phyloP scores from a whole-genome alignment of 371 early-diverging fungal species.

The Mortierella sp. region DNA sequence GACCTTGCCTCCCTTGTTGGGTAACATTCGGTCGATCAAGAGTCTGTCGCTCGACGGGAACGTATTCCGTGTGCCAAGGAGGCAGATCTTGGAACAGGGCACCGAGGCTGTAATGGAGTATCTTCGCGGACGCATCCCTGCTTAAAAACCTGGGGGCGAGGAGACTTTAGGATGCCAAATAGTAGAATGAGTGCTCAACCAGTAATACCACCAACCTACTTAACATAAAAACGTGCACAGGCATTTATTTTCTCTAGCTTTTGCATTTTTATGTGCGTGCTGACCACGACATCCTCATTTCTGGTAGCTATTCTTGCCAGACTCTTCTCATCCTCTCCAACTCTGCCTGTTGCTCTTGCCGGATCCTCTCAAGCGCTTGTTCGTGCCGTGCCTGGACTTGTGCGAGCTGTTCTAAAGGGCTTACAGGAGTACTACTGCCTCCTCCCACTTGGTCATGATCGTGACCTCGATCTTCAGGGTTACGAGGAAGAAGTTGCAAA shows the following conservation, averaged over 20 bases:
- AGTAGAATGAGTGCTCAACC: no score
- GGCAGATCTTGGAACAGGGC: slow-evolving; percentile 73
- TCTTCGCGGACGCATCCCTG: slow-evolving; percentile 61
- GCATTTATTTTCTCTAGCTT: no score
- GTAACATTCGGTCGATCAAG: slow-evolving; percentile 62
- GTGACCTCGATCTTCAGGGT: no score
- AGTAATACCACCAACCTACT: no score
- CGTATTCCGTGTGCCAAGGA: slow-evolving; percentile 76
- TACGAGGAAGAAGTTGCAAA: no score
- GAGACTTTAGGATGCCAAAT: not conserved
- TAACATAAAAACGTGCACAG: no score
- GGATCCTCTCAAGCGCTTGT: not conserved
- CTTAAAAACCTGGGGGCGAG: not conserved
- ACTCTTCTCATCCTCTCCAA: not conserved
- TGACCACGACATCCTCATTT: no score
- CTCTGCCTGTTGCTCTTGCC: not conserved
- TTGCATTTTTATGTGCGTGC: no score
- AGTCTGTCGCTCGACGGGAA: slow-evolving; percentile 73
- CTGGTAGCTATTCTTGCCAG: not conserved
- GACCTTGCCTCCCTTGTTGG: slow-evolving; percentile 71
- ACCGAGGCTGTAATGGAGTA: slow-evolving; percentile 72
- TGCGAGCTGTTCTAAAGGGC: not conserved
- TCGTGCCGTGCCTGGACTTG: not conserved
- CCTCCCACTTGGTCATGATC: no score
- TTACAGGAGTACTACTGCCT: no score